phyloP scores from a whole-genome alignment of 2,329 filamentous ascomycete species.

The Basipetospora chlamydospora region DNA sequence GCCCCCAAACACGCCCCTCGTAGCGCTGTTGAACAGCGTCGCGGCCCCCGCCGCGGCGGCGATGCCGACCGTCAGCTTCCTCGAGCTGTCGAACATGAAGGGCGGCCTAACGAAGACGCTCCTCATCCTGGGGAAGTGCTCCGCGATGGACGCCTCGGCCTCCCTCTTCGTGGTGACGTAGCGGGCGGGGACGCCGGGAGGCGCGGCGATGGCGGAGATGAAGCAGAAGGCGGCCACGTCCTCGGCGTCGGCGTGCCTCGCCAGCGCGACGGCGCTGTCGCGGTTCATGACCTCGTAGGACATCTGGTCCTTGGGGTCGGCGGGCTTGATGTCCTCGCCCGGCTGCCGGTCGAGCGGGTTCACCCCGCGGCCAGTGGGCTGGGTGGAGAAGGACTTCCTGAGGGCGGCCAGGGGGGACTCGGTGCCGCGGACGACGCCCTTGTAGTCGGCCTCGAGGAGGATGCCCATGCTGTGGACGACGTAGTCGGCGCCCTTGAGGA shows the following conservation, averaged over 20 bases:
- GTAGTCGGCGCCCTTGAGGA: conserved; percentile 63
- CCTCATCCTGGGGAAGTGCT: conserved; percentile 59
- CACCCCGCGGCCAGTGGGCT: conserved; percentile 33
- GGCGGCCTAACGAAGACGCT: conserved; percentile 71
- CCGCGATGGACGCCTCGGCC: conserved; percentile 64
- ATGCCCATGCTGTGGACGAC: conserved; percentile 96
- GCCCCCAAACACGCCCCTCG: conserved; percentile 59
- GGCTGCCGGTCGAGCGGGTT: conserved; percentile 54
- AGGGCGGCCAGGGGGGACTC: conserved; percentile 72
- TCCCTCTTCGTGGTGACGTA: conserved; percentile 90
- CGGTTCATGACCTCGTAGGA: conserved; percentile 98
- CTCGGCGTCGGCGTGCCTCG: conserved; percentile 55
- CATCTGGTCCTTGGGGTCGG: conserved; percentile 58
- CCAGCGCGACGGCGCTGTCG: conserved; percentile 71
- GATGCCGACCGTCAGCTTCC: conserved; percentile 71
- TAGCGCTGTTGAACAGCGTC: conserved; percentile 59
- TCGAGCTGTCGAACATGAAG: conserved; percentile 77
- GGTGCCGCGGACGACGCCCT: conserved; percentile 69
- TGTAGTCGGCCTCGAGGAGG: conserved; percentile 94
- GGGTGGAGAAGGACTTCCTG: conserved; percentile 58
- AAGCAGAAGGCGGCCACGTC: conserved; percentile 63
- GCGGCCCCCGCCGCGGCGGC: conserved; percentile 64
- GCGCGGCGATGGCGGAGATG: conserved; percentile 76
- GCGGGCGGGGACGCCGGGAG: conserved; percentile 66
- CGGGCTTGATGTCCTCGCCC: conserved; percentile 46